These are phyloP conservation scores for Globisporangium yorkense DNA, from an alignment of 352 stramenopile species.

Conservation along the genomic window DNA sequence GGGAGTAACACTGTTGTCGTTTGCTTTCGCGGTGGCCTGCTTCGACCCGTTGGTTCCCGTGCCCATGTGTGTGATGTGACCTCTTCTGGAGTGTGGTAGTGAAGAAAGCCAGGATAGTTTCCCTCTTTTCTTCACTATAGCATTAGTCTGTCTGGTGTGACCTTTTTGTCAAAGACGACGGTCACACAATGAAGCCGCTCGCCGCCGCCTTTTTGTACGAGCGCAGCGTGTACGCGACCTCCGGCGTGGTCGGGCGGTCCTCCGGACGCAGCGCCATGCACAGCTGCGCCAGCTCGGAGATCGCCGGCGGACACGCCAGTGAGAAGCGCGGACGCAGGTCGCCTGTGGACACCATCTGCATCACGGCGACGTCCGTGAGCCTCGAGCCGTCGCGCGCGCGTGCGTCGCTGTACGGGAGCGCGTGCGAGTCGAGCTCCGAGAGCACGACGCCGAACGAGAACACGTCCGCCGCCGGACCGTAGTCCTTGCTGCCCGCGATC, in stretches of 20 bases:
- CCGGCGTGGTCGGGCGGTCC: constrained; percentile 34
- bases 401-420: background rate
- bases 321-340: background rate
- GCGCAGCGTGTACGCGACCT: constrained; percentile 29
- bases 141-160: too few species aligned
- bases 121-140: too few species aligned
- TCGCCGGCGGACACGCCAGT: background rate
- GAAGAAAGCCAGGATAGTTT: too few species aligned
- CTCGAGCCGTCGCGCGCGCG: background rate
- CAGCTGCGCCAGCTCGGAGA: background rate
- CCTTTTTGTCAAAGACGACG: too few species aligned
- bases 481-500: background rate
- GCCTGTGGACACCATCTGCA: background rate
- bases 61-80: too few species aligned
- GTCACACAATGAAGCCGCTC: too few species aligned
- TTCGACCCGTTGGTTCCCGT: too few species aligned
- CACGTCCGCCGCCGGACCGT: constrained; percentile 18
- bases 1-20: too few species aligned
- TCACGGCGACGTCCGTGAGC: background rate
- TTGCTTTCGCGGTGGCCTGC: too few species aligned
- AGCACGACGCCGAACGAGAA: constrained; percentile 47
- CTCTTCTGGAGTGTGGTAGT: too few species aligned
- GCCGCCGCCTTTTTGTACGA: constrained; percentile 17
- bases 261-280: background rate
- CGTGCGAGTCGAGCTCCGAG: constrained; percentile 36